Evolutionary conservation across 257 asterid species (phyloP).

Genomic region (Solanum sejunctum): DNA sequence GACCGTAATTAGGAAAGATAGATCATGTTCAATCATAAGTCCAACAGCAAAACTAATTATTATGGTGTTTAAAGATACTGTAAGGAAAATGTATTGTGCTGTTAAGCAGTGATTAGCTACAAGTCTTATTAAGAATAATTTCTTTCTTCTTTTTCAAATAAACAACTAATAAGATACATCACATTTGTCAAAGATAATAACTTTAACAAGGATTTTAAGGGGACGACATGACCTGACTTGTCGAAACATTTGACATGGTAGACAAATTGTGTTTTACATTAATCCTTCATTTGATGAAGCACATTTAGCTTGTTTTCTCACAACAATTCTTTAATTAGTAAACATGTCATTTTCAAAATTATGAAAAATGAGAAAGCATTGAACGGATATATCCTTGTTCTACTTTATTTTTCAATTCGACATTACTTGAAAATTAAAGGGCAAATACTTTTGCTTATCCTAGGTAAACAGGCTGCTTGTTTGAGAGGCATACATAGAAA

Average conservation of each 20-base stretch:
- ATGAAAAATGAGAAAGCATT: neutral
- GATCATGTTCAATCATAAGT: neutral
- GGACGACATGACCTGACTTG: neutral
- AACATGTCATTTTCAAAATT: neutral
- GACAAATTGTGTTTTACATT: neutral
- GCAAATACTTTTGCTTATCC: neutral
- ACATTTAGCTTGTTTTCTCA: constrained; percentile 2
- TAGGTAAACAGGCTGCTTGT: neutral
- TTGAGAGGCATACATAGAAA: neutral
- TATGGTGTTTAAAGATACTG: neutral
- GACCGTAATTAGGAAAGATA: neutral
- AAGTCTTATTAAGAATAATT: neutral
- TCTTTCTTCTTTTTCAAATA: neutral
- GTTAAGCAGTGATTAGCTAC: neutral
- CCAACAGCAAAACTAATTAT: neutral
- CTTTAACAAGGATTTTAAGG: neutral
- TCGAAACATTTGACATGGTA: neutral
- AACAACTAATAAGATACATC: neutral
- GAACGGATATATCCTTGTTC: neutral
- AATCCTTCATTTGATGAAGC: neutral
- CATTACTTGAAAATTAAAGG: neutral
- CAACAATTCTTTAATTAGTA: constrained; percentile 3
- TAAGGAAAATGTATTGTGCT: neutral
- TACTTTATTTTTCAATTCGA: neutral
- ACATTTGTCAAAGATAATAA: neutral